Percentiles rank a stretch among this genome's conserved stretches.
Evolutionary conservation across 352 stramenopile species (phyloP).

Genomic region (Phytopythium kandeliae): DNA sequence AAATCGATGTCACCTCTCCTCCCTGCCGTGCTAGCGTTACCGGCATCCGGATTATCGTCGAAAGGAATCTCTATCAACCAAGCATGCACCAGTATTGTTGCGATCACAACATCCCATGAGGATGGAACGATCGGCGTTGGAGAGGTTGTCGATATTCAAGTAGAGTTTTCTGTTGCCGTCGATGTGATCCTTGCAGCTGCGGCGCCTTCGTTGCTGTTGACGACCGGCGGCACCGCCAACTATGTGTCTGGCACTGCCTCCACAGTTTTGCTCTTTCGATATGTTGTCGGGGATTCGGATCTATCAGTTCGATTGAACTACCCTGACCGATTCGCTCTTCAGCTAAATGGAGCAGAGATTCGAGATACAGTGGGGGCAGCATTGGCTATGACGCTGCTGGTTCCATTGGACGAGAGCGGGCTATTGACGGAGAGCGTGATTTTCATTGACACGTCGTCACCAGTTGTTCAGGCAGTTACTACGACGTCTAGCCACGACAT

Average conservation of each 20-base stretch:
- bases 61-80: conserved; percentile 62
- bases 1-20: conserved; percentile 28
- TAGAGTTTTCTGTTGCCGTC: conserved; percentile 43
- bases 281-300: conserved; percentile 44
- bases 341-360: conserved; percentile 37
- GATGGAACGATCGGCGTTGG: conserved; percentile 45
- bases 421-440: conserved; percentile 16
- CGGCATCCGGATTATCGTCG: conserved; percentile 25
- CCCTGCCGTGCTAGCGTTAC: conserved; percentile 34
- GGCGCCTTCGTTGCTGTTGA: conserved; percentile 27
- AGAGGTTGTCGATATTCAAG: conserved; percentile 51
- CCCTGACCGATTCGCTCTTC: conserved; percentile 32
- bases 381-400: conserved; percentile 35
- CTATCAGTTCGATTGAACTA: conserved; percentile 23
- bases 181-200: conserved; percentile 30
- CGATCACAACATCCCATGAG: conserved; percentile 40
- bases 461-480: conserved; percentile 28
- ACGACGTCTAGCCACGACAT: conserved; percentile 30
- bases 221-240: conserved; percentile 28
- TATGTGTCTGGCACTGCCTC: conserved; percentile 44
- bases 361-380: conserved; percentile 10
- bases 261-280: conserved; percentile 35
- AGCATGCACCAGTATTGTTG: conserved; percentile 20
- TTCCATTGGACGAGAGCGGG: conserved; percentile 11
- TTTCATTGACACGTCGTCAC: conserved; percentile 28